A percentile compares a stretch with the other conserved stretches of the same genome.
Evolutionary conservation across 1,284 basidiomycete genomes (phyloP).

Genomic region (Trichosporon faecale): DNA sequence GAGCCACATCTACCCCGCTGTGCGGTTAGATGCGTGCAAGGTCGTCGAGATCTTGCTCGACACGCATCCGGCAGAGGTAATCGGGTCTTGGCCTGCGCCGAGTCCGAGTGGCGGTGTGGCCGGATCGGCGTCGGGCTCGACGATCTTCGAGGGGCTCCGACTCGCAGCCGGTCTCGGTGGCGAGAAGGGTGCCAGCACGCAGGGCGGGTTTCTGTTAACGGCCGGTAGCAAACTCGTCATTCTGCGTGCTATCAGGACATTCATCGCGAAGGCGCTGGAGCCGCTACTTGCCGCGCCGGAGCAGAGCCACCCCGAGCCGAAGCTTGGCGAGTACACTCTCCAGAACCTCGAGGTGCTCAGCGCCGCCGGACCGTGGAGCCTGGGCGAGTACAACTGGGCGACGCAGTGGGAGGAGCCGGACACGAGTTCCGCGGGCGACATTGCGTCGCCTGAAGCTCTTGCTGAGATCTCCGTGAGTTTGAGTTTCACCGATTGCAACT

Average conservation of each 20-base stretch:
- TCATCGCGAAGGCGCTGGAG: conserved; percentile 34
- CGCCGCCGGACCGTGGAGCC: conserved; percentile 19
- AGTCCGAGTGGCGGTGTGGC: background rate
- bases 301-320: background rate
- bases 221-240: conserved; percentile 41
- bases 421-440: background rate
- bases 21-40: conserved; percentile 82
- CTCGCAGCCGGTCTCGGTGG: conserved; percentile 47
- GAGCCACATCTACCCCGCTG: conserved; percentile 91
- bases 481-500: background rate
- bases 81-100: conserved; percentile 62
- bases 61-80: conserved; percentile 65
- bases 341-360: conserved; percentile 16
- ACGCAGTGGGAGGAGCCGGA: conserved; percentile 15
- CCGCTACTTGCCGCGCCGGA: background rate
- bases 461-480: conserved; percentile 31
- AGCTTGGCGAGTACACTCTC: conserved; percentile 16
- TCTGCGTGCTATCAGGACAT: conserved; percentile 42
- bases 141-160: conserved; percentile 48
- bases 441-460: conserved; percentile 16
- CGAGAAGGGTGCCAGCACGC: conserved; percentile 41
- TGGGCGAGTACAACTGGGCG: conserved; percentile 15
- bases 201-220: conserved; percentile 37
- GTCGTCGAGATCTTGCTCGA: conserved; percentile 77
- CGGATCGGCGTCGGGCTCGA: conserved; percentile 19